Evolutionary conservation across 176 grass and related monocot genomes (phyloP).

Genomic region (Carex myosuroides): DNA sequence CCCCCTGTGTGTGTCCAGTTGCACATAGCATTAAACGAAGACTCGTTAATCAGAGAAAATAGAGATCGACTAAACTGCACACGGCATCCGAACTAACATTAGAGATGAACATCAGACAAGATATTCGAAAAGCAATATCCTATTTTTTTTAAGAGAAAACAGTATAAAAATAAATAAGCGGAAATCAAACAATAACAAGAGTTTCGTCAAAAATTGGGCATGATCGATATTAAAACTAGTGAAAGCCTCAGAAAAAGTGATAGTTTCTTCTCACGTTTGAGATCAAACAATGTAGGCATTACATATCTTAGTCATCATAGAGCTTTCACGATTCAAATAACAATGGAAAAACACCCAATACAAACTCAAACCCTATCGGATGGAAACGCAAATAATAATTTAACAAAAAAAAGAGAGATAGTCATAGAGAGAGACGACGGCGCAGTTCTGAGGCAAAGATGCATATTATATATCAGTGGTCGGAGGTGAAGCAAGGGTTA

Average conservation of each 20-base stretch:
- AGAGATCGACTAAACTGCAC: too few relatives aligned
- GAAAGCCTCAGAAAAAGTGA: conserved; percentile 13
- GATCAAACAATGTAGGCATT: conserved; percentile 31
- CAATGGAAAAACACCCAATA: not conserved
- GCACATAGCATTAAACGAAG: too few relatives aligned
- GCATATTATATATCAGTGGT: not conserved
- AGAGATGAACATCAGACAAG: too few relatives aligned
- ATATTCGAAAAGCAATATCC: not conserved
- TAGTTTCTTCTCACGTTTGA: conserved; percentile 11
- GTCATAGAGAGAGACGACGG: not conserved
- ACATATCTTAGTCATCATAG: conserved; percentile 4
- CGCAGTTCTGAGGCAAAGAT: not conserved
- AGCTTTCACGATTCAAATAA: not conserved
- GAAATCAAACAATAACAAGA: not conserved
- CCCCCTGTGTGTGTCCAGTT: too few relatives aligned
- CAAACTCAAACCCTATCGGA: not conserved
- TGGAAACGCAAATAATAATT: not conserved
- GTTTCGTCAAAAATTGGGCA: not conserved
- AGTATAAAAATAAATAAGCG: not conserved
- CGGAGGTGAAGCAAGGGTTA: not conserved
- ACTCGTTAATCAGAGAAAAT: too few relatives aligned
- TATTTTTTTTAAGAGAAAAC: not conserved
- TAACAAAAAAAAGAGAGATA: not conserved
- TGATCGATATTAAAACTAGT: not conserved
- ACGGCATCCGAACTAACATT: not conserved